These are phyloP conservation scores for Pseudocercospora cruenta DNA, from an alignment of 2,329 filamentous ascomycete species.

Conservation along the genomic window DNA sequence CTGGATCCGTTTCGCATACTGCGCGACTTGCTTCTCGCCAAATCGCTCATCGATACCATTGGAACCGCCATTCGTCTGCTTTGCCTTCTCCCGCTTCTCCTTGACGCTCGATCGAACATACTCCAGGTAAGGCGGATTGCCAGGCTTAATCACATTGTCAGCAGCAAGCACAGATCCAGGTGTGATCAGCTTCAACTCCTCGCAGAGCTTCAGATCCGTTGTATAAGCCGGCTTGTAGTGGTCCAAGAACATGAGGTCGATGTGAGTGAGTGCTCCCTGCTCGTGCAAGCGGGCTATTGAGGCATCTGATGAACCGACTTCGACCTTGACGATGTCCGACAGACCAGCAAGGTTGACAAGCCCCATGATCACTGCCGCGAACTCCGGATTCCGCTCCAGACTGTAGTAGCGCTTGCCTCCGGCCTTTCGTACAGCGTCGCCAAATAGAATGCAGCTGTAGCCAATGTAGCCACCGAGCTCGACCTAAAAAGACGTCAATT, in stretches of 20 bases:
- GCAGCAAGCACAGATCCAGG: constrained; percentile 67
- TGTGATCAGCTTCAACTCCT: constrained; percentile 67
- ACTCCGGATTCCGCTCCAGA: constrained; percentile 74
- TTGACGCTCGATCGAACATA: constrained; percentile 69
- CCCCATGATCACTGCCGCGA: constrained; percentile 68
- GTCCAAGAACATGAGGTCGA: constrained; percentile 78
- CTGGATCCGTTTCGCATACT: constrained; percentile 53
- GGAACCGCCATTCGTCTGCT: constrained; percentile 31
- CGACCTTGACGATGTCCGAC: constrained; percentile 68
- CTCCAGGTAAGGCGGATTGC: constrained; percentile 70
- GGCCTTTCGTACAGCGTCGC: constrained; percentile 63
- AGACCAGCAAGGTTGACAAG: constrained; percentile 76
- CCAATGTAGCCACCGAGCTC: constrained; percentile 82
- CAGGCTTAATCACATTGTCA: constrained; percentile 73
- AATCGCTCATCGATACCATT: constrained; percentile 45
- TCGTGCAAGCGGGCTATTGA: constrained; percentile 64
- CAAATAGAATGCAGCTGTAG: constrained; percentile 79
- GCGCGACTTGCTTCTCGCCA: constrained; percentile 50
- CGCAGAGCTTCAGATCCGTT: constrained; percentile 74
- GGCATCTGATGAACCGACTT: constrained; percentile 70
- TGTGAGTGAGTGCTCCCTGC: constrained; percentile 57
- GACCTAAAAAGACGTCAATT: constrained; percentile 48
- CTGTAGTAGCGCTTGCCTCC: constrained; percentile 71
- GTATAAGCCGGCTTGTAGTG: constrained; percentile 79
- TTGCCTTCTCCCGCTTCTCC: constrained; percentile 59